Conservation (phyloP, 2,329 filamentous ascomycete genomes). For the Fusarium sp. region DNA sequence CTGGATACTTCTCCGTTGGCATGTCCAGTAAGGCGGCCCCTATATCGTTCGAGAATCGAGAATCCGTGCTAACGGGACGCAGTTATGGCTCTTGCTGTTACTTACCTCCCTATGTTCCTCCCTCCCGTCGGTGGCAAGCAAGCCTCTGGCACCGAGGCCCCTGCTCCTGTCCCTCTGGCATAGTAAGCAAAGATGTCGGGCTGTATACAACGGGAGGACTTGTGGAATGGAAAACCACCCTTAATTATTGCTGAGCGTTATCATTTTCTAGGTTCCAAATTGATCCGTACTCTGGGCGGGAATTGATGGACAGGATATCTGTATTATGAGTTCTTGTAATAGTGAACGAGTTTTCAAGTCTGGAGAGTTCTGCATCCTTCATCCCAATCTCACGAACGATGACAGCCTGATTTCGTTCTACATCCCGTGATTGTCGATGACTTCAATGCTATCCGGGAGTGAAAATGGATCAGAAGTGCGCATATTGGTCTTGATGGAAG, state of each 20-base stretch:
- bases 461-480: background rate
- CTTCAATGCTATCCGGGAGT: background rate
- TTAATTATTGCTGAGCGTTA: conserved; percentile 20
- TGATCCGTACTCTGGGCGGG: background rate
- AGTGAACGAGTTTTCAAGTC: conserved; percentile 1
- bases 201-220: conserved; percentile 4
- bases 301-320: background rate
- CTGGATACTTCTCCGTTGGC: conserved; percentile 75
- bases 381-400: background rate
- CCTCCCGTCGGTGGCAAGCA: conserved; percentile 50
- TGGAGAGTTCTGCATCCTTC: background rate
- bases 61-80: conserved; percentile 17
- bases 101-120: conserved; percentile 63
- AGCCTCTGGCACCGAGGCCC: conserved; percentile 49
- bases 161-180: conserved; percentile 36
- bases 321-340: conserved; percentile 10
- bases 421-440: background rate
- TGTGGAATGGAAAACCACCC: background rate
- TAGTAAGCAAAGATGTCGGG: background rate
- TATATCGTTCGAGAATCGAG: background rate
- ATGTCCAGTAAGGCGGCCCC: conserved; percentile 74
- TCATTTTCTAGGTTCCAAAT: background rate
- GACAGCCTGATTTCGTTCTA: no score
- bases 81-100: conserved; percentile 70
- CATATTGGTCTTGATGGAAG: background rate